Evolutionary conservation across 176 grass and related monocot genomes (phyloP).

Genomic region (Aegilops sharonensis): DNA sequence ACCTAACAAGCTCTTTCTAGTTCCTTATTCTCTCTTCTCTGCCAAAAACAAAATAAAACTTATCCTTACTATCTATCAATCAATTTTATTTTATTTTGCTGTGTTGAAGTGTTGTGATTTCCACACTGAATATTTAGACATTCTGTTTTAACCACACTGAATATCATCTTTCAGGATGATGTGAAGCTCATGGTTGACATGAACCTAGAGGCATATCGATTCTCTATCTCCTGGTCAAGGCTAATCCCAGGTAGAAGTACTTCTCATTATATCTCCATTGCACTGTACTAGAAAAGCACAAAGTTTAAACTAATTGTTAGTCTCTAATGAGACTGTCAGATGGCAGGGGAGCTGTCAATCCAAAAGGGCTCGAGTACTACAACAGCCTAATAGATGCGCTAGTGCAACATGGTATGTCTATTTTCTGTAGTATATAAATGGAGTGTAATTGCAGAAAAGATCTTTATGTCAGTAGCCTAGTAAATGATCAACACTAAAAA

Average conservation of each 20-base stretch:
- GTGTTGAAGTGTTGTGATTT: not conserved
- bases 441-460: not conserved
- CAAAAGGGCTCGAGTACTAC: slow-evolving; percentile 64
- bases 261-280: not conserved
- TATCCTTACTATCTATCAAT: not conserved
- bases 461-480: not conserved
- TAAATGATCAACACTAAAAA: not conserved
- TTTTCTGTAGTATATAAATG: not conserved
- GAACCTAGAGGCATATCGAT: slow-evolving; percentile 65
- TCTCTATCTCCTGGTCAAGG: slow-evolving; percentile 85
- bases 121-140: not conserved
- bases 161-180: slow-evolving; percentile 38
- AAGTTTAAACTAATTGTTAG: not conserved
- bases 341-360: slow-evolving; percentile 66
- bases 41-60: not conserved
- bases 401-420: slow-evolving; percentile 40
- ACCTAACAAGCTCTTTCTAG: not conserved
- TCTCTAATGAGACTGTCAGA: slow-evolving; percentile 21
- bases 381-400: slow-evolving; percentile 67
- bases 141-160: not conserved
- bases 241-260: slow-evolving; percentile 48
- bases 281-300: not conserved
- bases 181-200: slow-evolving; percentile 51
- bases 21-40: not conserved
- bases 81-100: not conserved